These are phyloP conservation scores for Fusarium sp. DNA, from an alignment of 2,329 filamentous ascomycete species.

Conservation along the genomic window DNA sequence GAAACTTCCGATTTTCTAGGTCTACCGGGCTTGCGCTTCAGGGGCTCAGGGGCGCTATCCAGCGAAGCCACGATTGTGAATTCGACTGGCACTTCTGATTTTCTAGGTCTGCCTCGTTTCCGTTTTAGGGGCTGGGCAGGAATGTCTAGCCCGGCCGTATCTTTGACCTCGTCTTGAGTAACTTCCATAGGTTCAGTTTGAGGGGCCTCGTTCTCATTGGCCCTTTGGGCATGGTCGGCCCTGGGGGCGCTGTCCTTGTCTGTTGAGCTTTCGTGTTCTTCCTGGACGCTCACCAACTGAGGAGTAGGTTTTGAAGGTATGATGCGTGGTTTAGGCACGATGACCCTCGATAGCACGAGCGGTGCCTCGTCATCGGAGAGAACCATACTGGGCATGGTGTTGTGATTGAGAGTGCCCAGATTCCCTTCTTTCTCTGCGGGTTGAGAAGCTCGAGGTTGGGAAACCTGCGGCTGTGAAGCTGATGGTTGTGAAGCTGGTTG, in stretches of 20 bases:
- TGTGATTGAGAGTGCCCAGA: not conserved
- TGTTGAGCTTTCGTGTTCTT: not conserved
- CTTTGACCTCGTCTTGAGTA: not conserved
- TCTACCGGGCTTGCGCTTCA: conserved; percentile 36
- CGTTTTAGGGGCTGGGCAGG: conserved; percentile 19
- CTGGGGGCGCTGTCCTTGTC: not conserved
- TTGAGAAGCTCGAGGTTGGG: conserved; percentile 10
- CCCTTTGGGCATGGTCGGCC: not conserved
- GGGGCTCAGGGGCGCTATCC: not conserved
- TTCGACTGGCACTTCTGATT: conserved; percentile 1
- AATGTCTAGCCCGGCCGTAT: not conserved
- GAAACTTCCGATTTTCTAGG: conserved; percentile 22
- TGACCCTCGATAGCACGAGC: conserved; percentile 35
- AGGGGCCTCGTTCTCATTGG: not conserved
- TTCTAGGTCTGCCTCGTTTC: conserved; percentile 40
- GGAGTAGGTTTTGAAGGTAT: not conserved
- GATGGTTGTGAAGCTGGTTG: conserved; percentile 5
- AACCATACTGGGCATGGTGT: conserved; percentile 29
- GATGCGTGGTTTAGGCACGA: not conserved
- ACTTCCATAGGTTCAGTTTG: not conserved
- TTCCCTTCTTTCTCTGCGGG: not conserved
- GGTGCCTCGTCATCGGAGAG: conserved; percentile 54
- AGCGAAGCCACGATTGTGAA: not conserved
- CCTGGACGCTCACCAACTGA: not conserved
- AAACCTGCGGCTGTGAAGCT: not conserved